Conservation (phyloP, 768 basidiomycete genomes). For the Boletus vermiculosoides region DNA sequence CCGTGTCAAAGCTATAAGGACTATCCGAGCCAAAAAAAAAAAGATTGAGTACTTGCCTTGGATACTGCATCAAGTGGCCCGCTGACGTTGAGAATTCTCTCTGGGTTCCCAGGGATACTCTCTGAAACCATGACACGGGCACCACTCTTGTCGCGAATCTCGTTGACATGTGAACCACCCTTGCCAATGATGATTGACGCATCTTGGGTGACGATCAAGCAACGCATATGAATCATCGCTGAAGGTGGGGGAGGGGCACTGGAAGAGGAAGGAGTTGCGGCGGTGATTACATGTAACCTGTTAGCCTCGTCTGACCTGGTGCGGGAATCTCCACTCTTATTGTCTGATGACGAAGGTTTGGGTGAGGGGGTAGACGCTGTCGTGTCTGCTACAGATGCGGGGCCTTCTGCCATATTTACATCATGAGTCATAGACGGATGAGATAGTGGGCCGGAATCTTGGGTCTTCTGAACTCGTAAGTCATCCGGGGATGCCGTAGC, state of each 20-base stretch:
- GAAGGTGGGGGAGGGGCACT: slow-evolving; percentile 55
- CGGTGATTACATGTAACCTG: slow-evolving; percentile 46
- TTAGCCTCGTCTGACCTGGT: slow-evolving; percentile 36
- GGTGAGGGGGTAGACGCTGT: slow-evolving; percentile 59
- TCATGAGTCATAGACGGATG: slow-evolving; percentile 46
- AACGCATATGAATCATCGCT: slow-evolving; percentile 93
- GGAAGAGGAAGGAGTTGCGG: slow-evolving; percentile 49
- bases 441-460: slow-evolving; percentile 41
- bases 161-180: slow-evolving; percentile 93
- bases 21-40: not conserved
- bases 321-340: slow-evolving; percentile 40
- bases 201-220: slow-evolving; percentile 98
- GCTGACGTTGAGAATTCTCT: slow-evolving; percentile 94
- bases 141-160: slow-evolving; percentile 96
- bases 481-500: slow-evolving; percentile 62
- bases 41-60: slow-evolving; percentile 58
- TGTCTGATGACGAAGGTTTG: slow-evolving; percentile 44
- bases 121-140: slow-evolving; percentile 97
- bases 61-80: slow-evolving; percentile 98
- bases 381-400: slow-evolving; percentile 39
- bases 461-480: slow-evolving; percentile 47
- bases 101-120: slow-evolving; percentile 98
- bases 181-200: slow-evolving; percentile 99
- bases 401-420: slow-evolving; percentile 61
- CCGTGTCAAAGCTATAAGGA: slow-evolving; percentile 1